phyloP scores from a whole-genome alignment of 78 protist genomes.

The Dictyostelium capitatum region DNA sequence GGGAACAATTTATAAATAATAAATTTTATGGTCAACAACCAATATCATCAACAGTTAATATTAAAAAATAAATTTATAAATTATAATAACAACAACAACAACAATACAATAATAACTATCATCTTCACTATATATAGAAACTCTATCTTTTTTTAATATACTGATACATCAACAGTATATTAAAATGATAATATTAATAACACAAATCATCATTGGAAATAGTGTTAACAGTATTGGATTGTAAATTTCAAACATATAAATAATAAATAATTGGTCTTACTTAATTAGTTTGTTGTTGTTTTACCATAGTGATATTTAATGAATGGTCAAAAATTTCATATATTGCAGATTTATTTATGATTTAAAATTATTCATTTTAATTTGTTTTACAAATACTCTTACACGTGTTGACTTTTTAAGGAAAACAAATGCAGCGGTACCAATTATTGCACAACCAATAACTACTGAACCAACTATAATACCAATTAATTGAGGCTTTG shows the following conservation, averaged over 20 bases:
- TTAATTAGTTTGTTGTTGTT: too few species aligned
- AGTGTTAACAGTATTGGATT: too few species aligned
- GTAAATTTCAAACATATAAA: too few species aligned
- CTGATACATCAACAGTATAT: too few species aligned
- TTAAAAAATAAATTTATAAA: not conserved
- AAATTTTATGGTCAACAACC: constrained; percentile 23
- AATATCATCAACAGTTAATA: not conserved
- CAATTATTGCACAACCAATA: too few species aligned
- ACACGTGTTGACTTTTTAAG: not conserved
- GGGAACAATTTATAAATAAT: constrained; percentile 37
- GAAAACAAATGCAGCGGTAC: not conserved
- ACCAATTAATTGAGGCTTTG: not conserved
- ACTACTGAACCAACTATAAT: constrained; percentile 41
- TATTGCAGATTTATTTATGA: not conserved
- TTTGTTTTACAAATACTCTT: not conserved
- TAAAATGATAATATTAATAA: too few species aligned
- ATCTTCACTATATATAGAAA: too few species aligned
- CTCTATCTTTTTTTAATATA: too few species aligned
- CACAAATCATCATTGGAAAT: too few species aligned
- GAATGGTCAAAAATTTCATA: not conserved
- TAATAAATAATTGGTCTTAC: too few species aligned
- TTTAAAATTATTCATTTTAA: not conserved
- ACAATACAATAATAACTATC: too few species aligned
- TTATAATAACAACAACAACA: not conserved
- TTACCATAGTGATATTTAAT: too few species aligned